Evolutionary conservation across 179 eudicot genomes (phyloP), one percentile per base, ranked within the genome.

Genomic region (Amaranthus tricolor): DNA sequence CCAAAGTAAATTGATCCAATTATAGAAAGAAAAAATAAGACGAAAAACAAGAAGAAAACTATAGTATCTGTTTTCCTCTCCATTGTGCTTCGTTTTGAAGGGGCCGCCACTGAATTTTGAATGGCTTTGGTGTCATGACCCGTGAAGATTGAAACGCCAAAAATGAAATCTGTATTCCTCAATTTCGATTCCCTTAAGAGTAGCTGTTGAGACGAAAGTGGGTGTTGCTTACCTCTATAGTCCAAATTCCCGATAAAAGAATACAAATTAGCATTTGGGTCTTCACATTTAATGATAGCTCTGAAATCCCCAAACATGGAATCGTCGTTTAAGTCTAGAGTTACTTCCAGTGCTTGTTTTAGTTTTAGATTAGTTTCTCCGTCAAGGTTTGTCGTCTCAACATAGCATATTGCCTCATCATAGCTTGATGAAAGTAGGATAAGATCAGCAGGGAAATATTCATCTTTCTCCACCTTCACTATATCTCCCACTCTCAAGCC

Each of bases 291-390:
- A 40, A 93, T 76, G 44, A 82, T 1, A 7, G 94, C 90, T 56
- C 76, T 85, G 63, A 93, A 91, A 56, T 82, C 80, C 61, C 64
- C 31, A 56, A 82, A 83, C 78, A 66, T 75, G 7, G 84, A 74
- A 62, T 91, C 92, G 55, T 91, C 96, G 14, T 82, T 71, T 50
- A 88, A 60, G 43, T 77, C 73, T 49, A 86, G 81, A 10, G 96
- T 88, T 40, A 72, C 86, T 62, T 89, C 92, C 50, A 85, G 66
- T 45, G 92, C 89, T 71, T 91, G 98, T 72, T 93, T 93, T 51
- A 91, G 87, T 76, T 93, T 93, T 52, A 93, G 84, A 82, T 93
- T 93, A 55, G 93, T 91, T 69, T 91, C 96, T 44, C 98, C 98
- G 65, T 93, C 98, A 24, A 93, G 90, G 68, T 93, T 89, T 83